A percentile compares a stretch with the other conserved stretches of the same genome.
These are phyloP conservation scores for Corymbia maculata DNA, from an alignment of 345 rosid genomes.

Conservation along the genomic window DNA sequence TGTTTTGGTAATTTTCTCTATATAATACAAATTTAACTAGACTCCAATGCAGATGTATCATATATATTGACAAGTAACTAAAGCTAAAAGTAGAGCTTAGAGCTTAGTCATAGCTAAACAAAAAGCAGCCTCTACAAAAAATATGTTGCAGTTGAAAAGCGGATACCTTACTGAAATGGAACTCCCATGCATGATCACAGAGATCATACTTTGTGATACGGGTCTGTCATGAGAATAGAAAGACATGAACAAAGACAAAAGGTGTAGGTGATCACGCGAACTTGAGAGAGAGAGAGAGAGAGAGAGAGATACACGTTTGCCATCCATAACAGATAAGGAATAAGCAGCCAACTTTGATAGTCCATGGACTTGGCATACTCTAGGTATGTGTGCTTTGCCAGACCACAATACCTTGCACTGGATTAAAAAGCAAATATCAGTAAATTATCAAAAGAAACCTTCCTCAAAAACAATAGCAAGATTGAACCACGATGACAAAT, in stretches of 20 bases:
- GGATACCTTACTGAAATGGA: conserved; percentile 43
- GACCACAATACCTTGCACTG: conserved; percentile 47
- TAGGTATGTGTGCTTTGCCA: conserved; percentile 56
- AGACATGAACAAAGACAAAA: background rate
- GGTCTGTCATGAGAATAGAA: conserved; percentile 18
- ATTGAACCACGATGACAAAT: background rate
- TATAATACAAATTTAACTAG: background rate
- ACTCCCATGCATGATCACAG: conserved; percentile 56
- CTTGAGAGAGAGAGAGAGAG: background rate
- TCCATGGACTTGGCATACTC: conserved; percentile 34
- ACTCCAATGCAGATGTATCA: background rate
- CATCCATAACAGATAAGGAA: conserved; percentile 42
- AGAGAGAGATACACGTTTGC: conserved; percentile 29
- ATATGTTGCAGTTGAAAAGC: background rate
- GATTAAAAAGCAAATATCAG: background rate
- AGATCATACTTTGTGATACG: conserved; percentile 49
- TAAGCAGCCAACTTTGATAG: conserved; percentile 47
- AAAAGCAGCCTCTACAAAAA: background rate
- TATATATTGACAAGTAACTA: background rate
- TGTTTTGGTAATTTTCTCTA: no score
- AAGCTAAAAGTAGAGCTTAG: background rate
- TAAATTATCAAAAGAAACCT: background rate
- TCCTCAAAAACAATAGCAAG: background rate
- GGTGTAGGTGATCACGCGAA: background rate
- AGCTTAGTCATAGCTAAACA: background rate